Percentiles rank a stretch among this genome's conserved stretches.
Evolutionary conservation across 2,329 filamentous ascomycete species (phyloP).

Genomic region (Pezicula neosporulosa): DNA sequence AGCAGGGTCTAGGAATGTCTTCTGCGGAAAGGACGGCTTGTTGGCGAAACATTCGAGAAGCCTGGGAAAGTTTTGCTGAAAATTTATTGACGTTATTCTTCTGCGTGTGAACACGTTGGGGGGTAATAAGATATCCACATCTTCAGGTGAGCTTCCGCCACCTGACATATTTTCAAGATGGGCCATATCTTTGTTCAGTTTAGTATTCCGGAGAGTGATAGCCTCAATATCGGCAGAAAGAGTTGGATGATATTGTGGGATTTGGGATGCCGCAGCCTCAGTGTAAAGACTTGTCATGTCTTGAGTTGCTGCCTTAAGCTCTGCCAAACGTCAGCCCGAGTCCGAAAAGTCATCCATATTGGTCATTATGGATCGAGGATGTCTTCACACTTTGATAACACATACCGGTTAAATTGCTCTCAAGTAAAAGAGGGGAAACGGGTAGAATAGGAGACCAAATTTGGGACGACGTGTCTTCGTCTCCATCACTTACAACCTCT

Average conservation of each 20-base stretch:
- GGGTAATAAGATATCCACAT: not conserved
- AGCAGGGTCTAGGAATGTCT: slow-evolving; percentile 1
- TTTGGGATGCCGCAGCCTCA: too few relatives aligned
- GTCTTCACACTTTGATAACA: not conserved
- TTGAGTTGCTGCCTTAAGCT: not conserved
- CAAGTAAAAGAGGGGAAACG: not conserved
- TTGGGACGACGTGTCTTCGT: not conserved
- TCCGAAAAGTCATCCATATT: not conserved
- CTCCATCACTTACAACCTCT: not conserved
- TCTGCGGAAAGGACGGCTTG: not conserved
- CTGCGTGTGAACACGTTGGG: not conserved
- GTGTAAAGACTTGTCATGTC: not conserved
- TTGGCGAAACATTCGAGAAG: not conserved
- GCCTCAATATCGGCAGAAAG: not conserved
- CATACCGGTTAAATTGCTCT: not conserved
- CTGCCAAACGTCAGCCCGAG: not conserved
- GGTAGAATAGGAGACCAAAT: not conserved
- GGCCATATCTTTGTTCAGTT: not conserved
- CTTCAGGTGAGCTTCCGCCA: not conserved
- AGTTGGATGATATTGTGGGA: too few relatives aligned
- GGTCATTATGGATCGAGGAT: not conserved
- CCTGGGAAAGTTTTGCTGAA: not conserved
- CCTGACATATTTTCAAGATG: not conserved
- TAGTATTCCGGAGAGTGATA: not conserved
- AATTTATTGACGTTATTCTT: not conserved